Conservation (phyloP, 2,329 filamentous ascomycete species). For the Calonectria ilicicola region DNA sequence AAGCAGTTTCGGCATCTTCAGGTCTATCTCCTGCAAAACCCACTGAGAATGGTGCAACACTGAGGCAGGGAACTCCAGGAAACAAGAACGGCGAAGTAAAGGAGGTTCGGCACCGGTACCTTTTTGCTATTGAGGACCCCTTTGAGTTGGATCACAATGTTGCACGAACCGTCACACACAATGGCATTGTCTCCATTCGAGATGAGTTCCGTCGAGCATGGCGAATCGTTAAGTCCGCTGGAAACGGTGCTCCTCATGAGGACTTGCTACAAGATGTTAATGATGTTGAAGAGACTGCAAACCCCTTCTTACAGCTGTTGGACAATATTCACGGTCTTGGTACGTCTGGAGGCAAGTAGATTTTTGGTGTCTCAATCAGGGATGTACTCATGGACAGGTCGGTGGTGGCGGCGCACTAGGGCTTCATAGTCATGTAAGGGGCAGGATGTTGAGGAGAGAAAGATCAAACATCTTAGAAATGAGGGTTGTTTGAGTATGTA, state of each 20-base stretch:
- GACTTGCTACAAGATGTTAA: constrained; percentile 66
- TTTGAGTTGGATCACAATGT: constrained; percentile 92
- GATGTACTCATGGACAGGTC: background rate
- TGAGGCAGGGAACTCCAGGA: constrained; percentile 28
- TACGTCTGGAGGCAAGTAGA: background rate
- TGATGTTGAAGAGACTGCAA: constrained; percentile 35
- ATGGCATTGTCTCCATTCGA: constrained; percentile 83
- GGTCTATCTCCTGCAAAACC: background rate
- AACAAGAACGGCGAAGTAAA: constrained; percentile 62
- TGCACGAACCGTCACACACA: constrained; percentile 85
- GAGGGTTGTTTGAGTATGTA: constrained; percentile 4
- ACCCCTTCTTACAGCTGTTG: constrained; percentile 44
- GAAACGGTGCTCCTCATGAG: constrained; percentile 56
- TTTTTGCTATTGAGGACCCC: constrained; percentile 92
- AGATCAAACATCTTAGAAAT: background rate
- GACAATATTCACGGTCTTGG: constrained; percentile 50
- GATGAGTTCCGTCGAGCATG: constrained; percentile 88
- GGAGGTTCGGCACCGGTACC: constrained; percentile 82
- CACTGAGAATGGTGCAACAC: constrained; percentile 17
- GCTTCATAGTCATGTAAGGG: background rate
- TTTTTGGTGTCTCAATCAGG: background rate
- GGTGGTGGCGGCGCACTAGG: constrained; percentile 4
- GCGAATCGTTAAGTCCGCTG: constrained; percentile 72
- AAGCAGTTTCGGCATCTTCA: constrained; percentile 1
- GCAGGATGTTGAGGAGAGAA: background rate